These are phyloP conservation scores for Fusarium kyushuense DNA, from an alignment of 2,329 filamentous ascomycete genomes.

Conservation along the genomic window DNA sequence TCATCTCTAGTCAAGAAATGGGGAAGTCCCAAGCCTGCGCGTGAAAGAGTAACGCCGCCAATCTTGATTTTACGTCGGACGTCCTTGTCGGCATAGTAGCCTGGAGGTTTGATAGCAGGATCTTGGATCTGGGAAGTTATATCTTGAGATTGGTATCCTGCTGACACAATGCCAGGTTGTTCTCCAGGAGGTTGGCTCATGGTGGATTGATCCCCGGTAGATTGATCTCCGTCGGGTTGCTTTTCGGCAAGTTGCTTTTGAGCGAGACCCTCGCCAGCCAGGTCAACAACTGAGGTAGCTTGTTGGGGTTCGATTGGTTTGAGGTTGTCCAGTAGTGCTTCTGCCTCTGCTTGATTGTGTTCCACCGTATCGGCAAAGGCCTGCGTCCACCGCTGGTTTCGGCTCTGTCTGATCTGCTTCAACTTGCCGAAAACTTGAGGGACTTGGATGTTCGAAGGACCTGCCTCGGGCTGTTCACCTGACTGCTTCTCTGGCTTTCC, in stretches of 20 bases:
- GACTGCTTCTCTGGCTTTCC: background rate
- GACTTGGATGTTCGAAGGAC: no score
- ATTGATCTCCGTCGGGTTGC: background rate
- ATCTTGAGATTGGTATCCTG: background rate
- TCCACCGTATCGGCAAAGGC: background rate
- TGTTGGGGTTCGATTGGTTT: background rate
- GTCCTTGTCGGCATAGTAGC: background rate
- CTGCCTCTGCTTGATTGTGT: background rate
- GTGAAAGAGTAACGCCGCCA: background rate
- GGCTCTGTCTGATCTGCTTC: background rate
- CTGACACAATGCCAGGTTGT: background rate
- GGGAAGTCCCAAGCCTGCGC: background rate
- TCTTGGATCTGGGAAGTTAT: background rate
- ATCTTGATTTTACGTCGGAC: background rate
- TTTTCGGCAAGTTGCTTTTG: background rate
- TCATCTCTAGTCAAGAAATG: slow-evolving; percentile 19
- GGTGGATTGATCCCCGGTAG: background rate
- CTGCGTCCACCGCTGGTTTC: background rate
- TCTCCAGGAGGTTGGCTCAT: background rate
- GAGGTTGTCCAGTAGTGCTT: background rate
- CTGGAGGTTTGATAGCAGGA: background rate
- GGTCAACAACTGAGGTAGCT: background rate
- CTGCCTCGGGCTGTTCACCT: no score
- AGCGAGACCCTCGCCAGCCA: background rate
- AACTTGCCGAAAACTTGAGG: background rate